Conservation (phyloP, 768 basidiomycete genomes). For the Lactarius pseudohatsudake region DNA sequence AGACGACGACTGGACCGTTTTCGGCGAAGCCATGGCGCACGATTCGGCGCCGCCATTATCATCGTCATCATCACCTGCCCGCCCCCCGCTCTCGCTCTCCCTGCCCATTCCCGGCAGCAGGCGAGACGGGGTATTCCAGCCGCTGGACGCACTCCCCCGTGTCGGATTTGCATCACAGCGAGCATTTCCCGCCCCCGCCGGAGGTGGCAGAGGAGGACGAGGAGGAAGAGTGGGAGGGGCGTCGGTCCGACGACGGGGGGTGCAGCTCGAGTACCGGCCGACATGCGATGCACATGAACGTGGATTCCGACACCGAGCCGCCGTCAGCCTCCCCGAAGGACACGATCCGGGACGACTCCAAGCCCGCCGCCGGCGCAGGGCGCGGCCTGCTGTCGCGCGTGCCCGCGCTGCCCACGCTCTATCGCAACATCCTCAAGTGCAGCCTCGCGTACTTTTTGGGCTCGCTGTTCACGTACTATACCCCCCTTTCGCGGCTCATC, state of each 20-base stretch:
- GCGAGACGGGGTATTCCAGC: background rate
- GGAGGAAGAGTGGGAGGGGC: background rate
- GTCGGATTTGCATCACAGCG: conserved; percentile 7
- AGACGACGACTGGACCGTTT: conserved; percentile 28
- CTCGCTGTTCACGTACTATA: conserved; percentile 90
- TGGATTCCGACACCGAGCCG: background rate
- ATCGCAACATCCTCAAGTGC: conserved; percentile 86
- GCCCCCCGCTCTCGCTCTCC: background rate
- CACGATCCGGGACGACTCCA: background rate
- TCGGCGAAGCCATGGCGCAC: conserved; percentile 24
- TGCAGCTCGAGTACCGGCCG: conserved; percentile 9
- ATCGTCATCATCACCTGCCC: background rate
- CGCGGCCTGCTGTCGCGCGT: conserved; percentile 23
- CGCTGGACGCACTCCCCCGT: conserved; percentile 15
- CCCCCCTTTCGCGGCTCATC: conserved; percentile 67
- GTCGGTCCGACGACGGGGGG: background rate
- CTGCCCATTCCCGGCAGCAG: background rate
- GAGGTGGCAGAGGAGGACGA: background rate
- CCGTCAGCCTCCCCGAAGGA: background rate
- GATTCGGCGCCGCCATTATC: conserved; percentile 1
- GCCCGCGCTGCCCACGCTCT: conserved; percentile 49
- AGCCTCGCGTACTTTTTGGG: conserved; percentile 86
- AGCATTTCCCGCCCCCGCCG: background rate
- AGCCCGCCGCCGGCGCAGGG: background rate
- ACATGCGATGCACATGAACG: background rate